phyloP scores from a whole-genome alignment of 805 yeast genomes.

The Diddensiella santjacobensis region DNA sequence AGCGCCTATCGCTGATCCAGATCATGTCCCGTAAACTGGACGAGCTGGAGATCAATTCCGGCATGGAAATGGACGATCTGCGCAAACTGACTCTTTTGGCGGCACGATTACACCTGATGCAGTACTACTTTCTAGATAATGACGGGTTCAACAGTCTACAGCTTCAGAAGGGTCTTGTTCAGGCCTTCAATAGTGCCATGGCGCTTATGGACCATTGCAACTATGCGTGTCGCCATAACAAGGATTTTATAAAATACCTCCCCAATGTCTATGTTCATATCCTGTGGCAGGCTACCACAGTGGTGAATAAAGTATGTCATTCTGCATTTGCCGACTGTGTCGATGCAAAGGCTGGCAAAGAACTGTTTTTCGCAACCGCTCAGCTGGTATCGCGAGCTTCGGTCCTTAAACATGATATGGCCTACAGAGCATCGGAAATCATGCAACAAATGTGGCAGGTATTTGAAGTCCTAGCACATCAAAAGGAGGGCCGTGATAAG shows the following conservation, averaged over 20 bases:
- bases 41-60: conserved; percentile 54
- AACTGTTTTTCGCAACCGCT: conserved; percentile 38
- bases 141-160: conserved; percentile 45
- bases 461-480: conserved; percentile 63
- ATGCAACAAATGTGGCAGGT: conserved; percentile 93
- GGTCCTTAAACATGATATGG: conserved; percentile 84
- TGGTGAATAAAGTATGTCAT: conserved; percentile 73
- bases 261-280: conserved; percentile 75
- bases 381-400: conserved; percentile 70
- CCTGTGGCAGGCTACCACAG: conserved; percentile 89
- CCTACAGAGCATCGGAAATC: conserved; percentile 88
- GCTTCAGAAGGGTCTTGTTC: conserved; percentile 66
- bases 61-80: conserved; percentile 56
- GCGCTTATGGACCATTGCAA: conserved; percentile 65
- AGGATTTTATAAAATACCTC: conserved; percentile 64
- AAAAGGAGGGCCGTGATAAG: conserved; percentile 32
- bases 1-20: conserved; percentile 69
- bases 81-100: conserved; percentile 65
- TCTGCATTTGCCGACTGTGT: conserved; percentile 65
- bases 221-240: conserved; percentile 54
- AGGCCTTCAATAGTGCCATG: conserved; percentile 75
- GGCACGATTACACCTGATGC: conserved; percentile 74
- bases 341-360: conserved; percentile 69
- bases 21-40: conserved; percentile 69
- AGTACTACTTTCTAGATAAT: conserved; percentile 75